Evolutionary conservation across 176 grass and related monocot genomes (phyloP).

Genomic region (Hyparrhenia diplandra): DNA sequence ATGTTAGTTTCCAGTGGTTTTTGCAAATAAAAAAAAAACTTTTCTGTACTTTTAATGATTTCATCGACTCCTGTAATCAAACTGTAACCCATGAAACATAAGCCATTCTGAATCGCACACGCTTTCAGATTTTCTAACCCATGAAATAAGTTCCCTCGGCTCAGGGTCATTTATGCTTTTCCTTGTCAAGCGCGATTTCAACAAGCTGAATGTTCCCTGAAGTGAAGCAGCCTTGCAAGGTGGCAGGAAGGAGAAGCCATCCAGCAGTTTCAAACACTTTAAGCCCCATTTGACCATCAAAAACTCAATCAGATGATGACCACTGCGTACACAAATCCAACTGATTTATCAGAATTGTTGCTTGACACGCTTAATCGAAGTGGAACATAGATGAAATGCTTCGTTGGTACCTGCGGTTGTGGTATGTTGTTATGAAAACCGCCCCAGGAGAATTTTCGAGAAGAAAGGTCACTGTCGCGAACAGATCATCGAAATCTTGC

Average conservation of each 20-base stretch:
- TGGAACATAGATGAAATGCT: background rate
- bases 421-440: conserved; percentile 79
- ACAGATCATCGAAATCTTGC: conserved; percentile 75
- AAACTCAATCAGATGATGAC: conserved; percentile 85
- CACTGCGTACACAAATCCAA: conserved; percentile 31
- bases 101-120: background rate
- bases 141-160: background rate
- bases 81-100: background rate
- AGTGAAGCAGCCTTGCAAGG: conserved; percentile 57
- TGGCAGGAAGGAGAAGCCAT: conserved; percentile 78
- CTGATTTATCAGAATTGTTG: background rate
- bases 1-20: background rate
- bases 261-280: conserved; percentile 68
- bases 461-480: conserved; percentile 60
- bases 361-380: background rate
- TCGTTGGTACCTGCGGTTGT: conserved; percentile 64
- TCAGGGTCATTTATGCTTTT: conserved; percentile 10
- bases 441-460: conserved; percentile 50
- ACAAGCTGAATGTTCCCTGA: conserved; percentile 77
- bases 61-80: background rate
- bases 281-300: conserved; percentile 95
- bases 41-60: too few species aligned
- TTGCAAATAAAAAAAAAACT: too few species aligned
- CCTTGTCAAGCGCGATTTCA: conserved; percentile 50
- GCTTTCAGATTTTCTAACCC: background rate